A percentile compares a stretch with the other conserved stretches of the same genome.
Evolutionary conservation across 345 rosid genomes (phyloP).

Genomic region (Brassica nigra): DNA sequence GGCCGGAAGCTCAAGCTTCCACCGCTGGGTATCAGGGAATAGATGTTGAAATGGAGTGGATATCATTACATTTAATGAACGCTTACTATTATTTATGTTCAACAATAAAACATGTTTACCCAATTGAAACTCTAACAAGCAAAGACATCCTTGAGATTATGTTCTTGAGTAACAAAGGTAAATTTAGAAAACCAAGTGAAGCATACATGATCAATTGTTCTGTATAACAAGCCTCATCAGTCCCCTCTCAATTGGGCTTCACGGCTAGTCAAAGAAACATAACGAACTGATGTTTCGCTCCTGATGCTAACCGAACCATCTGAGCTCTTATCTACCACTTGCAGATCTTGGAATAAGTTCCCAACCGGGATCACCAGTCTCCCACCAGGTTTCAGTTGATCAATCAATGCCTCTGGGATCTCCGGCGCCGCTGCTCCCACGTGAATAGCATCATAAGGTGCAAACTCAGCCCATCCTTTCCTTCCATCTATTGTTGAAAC

Average conservation of each 20-base stretch:
- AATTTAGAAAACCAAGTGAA: not conserved
- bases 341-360: constrained; percentile 73
- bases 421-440: constrained; percentile 99
- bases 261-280: constrained; percentile 88
- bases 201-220: not conserved
- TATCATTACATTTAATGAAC: not conserved
- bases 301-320: constrained; percentile 72
- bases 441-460: constrained; percentile 92
- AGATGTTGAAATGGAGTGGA: no score
- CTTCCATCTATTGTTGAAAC: constrained; percentile 68
- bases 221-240: constrained; percentile 28
- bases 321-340: constrained; percentile 72
- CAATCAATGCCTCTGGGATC: constrained; percentile 76
- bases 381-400: constrained; percentile 94
- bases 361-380: constrained; percentile 97
- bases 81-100: not conserved
- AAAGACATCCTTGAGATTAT: not conserved
- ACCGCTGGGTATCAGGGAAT: no score
- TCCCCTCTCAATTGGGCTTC: constrained; percentile 68
- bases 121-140: not conserved
- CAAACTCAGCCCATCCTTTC: constrained; percentile 88
- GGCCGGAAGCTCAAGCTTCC: no score
- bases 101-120: not conserved
- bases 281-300: constrained; percentile 79
- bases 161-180: not conserved